Evolutionary conservation across 352 stramenopile species (phyloP).

Genomic region (Phytophthora hybrid): DNA sequence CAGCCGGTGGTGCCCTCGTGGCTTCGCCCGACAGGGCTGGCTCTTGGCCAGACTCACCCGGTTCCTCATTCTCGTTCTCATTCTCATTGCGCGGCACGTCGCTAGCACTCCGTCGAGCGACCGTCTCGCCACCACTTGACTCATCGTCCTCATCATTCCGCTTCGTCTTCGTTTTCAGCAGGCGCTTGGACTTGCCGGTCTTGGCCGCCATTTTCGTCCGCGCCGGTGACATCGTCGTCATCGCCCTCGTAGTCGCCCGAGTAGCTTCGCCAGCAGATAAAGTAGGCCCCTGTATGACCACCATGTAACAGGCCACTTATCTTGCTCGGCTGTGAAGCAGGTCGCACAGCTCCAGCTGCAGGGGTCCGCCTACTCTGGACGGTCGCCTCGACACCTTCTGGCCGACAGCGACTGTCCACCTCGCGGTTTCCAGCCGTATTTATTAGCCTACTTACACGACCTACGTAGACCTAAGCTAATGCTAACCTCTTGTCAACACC

Average conservation of each 20-base stretch:
- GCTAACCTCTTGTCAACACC: no score
- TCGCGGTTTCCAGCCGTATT: no score
- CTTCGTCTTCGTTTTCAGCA: not conserved
- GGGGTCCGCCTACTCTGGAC: no score
- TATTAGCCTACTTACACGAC: no score
- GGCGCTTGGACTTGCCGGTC: not conserved
- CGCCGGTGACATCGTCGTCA: not conserved
- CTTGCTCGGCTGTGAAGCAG: no score
- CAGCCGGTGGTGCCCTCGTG: no score
- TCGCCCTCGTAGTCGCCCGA: not conserved
- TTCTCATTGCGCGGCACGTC: not conserved
- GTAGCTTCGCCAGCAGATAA: not conserved
- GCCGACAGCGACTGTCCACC: no score
- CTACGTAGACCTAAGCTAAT: no score
- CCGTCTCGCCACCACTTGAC: not conserved
- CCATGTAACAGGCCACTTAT: not conserved
- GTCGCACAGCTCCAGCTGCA: no score
- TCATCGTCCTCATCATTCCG: not conserved
- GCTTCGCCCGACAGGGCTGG: no score
- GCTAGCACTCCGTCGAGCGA: no score
- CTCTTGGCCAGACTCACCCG: not conserved
- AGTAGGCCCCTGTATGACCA: not conserved
- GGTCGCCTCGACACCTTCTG: no score
- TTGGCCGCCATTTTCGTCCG: not conserved
- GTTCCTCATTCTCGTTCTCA: not conserved